Conservation (phyloP, 768 basidiomycete species). For the Astraeus odoratus region DNA sequence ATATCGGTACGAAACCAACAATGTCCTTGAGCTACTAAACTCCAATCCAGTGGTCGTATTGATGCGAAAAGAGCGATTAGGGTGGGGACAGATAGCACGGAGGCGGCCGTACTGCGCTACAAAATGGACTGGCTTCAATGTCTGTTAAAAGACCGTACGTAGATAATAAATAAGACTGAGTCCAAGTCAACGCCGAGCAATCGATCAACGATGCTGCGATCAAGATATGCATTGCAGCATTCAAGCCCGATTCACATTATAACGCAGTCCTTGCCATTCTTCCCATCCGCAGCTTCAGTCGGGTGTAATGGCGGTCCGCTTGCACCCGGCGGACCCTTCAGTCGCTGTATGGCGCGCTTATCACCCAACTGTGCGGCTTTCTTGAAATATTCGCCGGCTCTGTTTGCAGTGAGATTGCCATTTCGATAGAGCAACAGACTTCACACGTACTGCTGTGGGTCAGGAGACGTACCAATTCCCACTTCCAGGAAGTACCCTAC, state of each 20-base stretch:
- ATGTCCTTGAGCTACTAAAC: neutral
- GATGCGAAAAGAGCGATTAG: neutral
- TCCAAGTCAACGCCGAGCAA: constrained; percentile 2
- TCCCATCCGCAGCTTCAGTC: constrained; percentile 47
- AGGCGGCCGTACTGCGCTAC: neutral
- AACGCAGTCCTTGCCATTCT: constrained; percentile 69
- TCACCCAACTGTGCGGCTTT: constrained; percentile 88
- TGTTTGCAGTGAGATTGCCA: constrained; percentile 20
- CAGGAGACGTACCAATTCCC: constrained; percentile 74
- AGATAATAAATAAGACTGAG: neutral
- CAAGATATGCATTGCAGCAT: no score
- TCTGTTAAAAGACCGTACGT: neutral
- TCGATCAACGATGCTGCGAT: neutral
- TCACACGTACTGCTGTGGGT: constrained; percentile 54
- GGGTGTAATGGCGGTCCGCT: constrained; percentile 45
- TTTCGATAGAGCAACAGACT: constrained; percentile 1
- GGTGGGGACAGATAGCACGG: neutral
- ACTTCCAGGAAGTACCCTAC: constrained; percentile 97
- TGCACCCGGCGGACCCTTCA: constrained; percentile 54
- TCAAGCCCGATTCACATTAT: constrained; percentile 80
- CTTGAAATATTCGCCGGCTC: constrained; percentile 79
- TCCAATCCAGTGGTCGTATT: neutral
- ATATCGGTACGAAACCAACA: neutral
- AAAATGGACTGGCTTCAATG: neutral
- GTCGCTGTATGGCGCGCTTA: constrained; percentile 83